Evolutionary conservation across 1,139 yeast species (phyloP), one percentile per base, ranked within the genome.

Genomic region (Suhomyces bokatorum): DNA sequence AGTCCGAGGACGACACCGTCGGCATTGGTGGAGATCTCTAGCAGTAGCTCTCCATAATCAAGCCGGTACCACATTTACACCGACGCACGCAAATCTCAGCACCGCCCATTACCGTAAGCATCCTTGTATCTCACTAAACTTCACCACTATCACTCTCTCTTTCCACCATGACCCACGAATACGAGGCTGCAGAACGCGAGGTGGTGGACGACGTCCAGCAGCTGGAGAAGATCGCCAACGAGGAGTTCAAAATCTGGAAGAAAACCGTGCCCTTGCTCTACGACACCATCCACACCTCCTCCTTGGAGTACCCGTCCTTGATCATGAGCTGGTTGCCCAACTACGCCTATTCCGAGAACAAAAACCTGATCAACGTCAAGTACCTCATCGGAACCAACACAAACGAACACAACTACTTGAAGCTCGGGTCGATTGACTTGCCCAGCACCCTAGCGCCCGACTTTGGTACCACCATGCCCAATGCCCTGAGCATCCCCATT

Each of bases 181-280:
- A 20, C 35, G 40, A 29, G 12, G 30, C 36, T 7, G 61, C 60
- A 14, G 71, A 68, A 46, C 63, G 54, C 38, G 75, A 69, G 45
- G 60, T 73, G 22, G 63, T 66, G 29, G 61, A 62, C 33, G 78
- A 70, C 47, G 78, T 75, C 55, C 83, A 77, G 56, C 62, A 67
- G 46, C 69, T 69, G 44, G 84, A 79, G 53, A 79, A 78, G 54
- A 58, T 78, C 17, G 67, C 72, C 49, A 80, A 80, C 52, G 85
- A 80, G 62, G 96, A 88, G 65, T 90, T 83, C 73, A 87, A 90
- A 59, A 87, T 87, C 46, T 93, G 99, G 99, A 91, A 91, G 65
- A 93, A 93, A 61, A 84, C 96, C 11, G 87, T 93, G n/a, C 97
- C 96, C 13, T 76, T 89, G 53, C 70, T 93, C 42, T 93, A 93